A percentile compares a stretch with the other conserved stretches of the same genome.
These are phyloP conservation scores for Lactifluus subvellereus DNA, from an alignment of 768 basidiomycete genomes.

Conservation along the genomic window DNA sequence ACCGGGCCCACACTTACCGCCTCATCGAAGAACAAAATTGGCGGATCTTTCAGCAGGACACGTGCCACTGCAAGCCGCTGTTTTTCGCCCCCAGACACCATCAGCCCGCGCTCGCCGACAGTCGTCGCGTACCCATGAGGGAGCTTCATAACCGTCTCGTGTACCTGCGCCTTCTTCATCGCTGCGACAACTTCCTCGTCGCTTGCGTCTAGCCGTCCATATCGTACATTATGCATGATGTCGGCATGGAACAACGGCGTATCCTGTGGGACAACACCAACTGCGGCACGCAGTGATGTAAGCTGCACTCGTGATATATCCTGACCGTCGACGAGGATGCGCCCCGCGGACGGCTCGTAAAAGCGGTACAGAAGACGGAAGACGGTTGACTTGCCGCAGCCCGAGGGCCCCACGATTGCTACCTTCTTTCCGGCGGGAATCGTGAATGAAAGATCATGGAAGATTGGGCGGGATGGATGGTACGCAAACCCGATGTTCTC, in stretches of 20 bases:
- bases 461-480: conserved; percentile 88
- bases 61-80: conserved; percentile 93
- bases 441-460: conserved; percentile 79
- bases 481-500: conserved; percentile 91
- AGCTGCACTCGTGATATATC: conserved; percentile 70
- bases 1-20: conserved; percentile 53
- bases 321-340: conserved; percentile 86
- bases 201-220: conserved; percentile 79
- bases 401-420: conserved; percentile 94
- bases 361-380: conserved; percentile 92
- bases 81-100: conserved; percentile 99
- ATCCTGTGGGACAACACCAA: conserved; percentile 97
- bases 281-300: conserved; percentile 59
- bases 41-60: conserved; percentile 88
- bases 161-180: conserved; percentile 81
- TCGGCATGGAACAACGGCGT: conserved; percentile 96
- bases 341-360: conserved; percentile 78
- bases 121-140: conserved; percentile 86
- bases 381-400: conserved; percentile 96
- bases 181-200: conserved; percentile 87
- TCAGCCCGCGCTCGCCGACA: conserved; percentile 93
- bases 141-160: conserved; percentile 68
- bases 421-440: conserved; percentile 96
- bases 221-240: conserved; percentile 92
- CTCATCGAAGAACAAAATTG: conserved; percentile 97